Evolutionary conservation across 306 rosid species (phyloP).

Genomic region (Quercus ilex): DNA sequence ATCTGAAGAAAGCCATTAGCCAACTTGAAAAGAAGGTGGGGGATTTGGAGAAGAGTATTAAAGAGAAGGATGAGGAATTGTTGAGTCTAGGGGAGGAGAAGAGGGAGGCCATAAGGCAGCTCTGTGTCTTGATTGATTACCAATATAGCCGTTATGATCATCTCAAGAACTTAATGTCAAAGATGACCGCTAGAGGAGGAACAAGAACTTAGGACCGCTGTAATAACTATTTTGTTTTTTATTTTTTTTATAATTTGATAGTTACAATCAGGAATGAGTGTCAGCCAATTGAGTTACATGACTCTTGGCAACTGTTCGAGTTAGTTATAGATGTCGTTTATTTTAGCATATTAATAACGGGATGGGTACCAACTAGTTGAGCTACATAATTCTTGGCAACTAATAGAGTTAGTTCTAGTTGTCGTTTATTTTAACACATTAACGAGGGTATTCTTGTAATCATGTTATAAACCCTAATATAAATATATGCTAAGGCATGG

Average conservation of each 20-base stretch:
- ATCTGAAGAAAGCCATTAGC: conserved; percentile 31
- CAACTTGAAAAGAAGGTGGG: conserved; percentile 52
- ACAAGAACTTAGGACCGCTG: neutral
- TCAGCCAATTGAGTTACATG: fast-evolving
- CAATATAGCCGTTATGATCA: conserved; percentile 49
- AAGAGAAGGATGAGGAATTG: conserved; percentile 57
- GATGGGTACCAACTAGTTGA: too few species aligned
- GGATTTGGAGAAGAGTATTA: conserved; percentile 42
- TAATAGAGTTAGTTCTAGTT: too few species aligned
- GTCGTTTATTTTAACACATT: too few species aligned
- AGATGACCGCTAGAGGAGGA: conserved; percentile 8
- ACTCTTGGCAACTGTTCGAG: fast-evolving
- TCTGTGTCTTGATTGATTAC: conserved; percentile 63
- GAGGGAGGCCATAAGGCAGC: conserved; percentile 76
- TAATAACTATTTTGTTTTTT: too few species aligned
- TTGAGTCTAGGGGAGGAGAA: conserved; percentile 58
- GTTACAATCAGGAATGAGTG: too few species aligned
- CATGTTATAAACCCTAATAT: too few species aligned
- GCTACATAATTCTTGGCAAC: too few species aligned
- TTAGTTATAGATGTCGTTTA: too few species aligned
- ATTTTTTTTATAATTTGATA: too few species aligned
- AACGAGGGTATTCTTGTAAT: too few species aligned
- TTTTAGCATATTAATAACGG: too few species aligned
- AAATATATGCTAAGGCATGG: too few species aligned
- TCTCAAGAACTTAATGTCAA: conserved; percentile 39